These are phyloP conservation scores for Schizosaccharomyces lindneri DNA, from an alignment of 805 yeast genomes.

Conservation along the genomic window DNA sequence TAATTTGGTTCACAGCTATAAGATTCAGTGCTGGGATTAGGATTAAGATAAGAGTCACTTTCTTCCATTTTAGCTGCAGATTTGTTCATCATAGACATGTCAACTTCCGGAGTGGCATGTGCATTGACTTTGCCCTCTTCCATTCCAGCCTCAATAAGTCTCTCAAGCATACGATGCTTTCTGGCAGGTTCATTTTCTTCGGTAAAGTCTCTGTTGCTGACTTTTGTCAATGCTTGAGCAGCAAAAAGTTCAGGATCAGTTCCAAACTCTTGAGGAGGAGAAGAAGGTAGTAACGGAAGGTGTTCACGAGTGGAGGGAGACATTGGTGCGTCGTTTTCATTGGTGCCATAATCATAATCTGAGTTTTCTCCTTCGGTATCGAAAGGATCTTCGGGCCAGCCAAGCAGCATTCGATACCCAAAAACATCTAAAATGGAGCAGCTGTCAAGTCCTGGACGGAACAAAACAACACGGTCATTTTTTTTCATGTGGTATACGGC, in stretches of 20 bases:
- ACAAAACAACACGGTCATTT: neutral
- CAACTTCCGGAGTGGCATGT: no score
- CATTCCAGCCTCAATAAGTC: no score
- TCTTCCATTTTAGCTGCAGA: no score
- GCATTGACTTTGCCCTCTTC: no score
- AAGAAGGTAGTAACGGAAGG: neutral
- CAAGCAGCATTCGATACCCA: neutral
- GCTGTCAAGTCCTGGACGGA: neutral
- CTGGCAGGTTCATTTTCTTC: no score
- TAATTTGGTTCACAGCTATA: neutral
- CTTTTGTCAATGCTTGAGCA: no score
- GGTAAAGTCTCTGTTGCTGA: no score
- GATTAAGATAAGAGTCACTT: neutral
- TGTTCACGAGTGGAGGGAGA: neutral
- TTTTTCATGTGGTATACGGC: neutral
- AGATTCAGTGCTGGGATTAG: neutral
- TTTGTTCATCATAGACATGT: no score
- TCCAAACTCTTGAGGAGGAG: neutral
- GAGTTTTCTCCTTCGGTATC: neutral
- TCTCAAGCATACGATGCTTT: no score
- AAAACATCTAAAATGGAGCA: neutral
- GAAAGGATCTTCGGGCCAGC: neutral
- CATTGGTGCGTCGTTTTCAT: neutral
- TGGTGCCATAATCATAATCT: neutral
- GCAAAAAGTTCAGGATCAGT: neutral